Conservation (phyloP, 2,329 filamentous ascomycete species). For the Ophiocordyceps australis region DNA sequence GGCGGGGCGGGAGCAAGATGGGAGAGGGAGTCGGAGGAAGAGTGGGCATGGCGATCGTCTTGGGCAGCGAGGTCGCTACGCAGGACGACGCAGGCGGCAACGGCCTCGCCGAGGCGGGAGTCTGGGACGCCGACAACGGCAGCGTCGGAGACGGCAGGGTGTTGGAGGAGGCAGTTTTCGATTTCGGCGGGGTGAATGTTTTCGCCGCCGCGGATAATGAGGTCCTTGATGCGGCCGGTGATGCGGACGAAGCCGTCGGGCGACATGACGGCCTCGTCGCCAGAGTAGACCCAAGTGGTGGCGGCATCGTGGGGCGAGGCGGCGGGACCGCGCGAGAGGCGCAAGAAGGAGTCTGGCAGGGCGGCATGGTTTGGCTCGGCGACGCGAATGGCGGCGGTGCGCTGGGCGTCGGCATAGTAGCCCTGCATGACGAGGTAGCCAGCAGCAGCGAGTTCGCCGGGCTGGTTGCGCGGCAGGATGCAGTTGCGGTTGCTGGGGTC, state of each 20-base stretch:
- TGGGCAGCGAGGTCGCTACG: conserved; percentile 3
- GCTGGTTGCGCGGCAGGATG: conserved; percentile 43
- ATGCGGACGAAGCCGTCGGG: conserved; percentile 69
- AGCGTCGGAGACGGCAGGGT: conserved; percentile 53
- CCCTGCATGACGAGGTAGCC: conserved; percentile 86
- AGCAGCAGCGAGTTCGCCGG: conserved; percentile 65
- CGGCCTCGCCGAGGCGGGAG: conserved; percentile 67
- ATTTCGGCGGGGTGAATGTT: conserved; percentile 92
- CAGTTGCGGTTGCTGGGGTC: conserved; percentile 38
- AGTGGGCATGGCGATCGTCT: background rate
- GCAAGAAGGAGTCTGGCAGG: too few species aligned
- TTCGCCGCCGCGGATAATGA: conserved; percentile 89
- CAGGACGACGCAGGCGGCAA: conserved; percentile 67
- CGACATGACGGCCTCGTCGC: conserved; percentile 82
- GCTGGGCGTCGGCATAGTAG: conserved; percentile 61
- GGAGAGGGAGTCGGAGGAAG: background rate
- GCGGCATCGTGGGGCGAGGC: too few species aligned
- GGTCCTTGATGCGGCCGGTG: conserved; percentile 81
- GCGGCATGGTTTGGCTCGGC: conserved; percentile 19
- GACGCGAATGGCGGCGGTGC: conserved; percentile 48
- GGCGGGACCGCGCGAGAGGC: too few species aligned
- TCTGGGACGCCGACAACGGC: conserved; percentile 76
- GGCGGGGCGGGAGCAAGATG: too few species aligned
- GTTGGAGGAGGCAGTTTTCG: conserved; percentile 69
- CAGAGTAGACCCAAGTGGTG: conserved; percentile 74